Conservation (phyloP, 2,329 filamentous ascomycete species). For the Cordyceps tenuipes region DNA sequence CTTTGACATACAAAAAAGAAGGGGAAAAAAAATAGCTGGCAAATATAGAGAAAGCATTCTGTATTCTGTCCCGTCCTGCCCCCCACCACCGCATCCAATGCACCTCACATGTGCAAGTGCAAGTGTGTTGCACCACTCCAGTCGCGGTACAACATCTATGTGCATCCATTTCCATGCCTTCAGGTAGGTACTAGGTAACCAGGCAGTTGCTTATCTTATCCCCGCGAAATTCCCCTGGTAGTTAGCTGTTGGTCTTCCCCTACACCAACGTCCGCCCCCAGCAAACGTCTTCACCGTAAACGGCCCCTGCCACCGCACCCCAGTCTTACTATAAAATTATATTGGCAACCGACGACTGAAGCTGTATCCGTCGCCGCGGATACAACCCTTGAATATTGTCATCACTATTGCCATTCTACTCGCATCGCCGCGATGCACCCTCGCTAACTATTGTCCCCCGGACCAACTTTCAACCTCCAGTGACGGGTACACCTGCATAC, state of each 20-base stretch:
- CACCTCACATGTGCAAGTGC: background rate
- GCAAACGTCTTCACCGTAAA: background rate
- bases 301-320: background rate
- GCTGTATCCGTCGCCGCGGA: background rate
- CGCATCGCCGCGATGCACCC: no score
- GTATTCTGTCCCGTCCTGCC: background rate
- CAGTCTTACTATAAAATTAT: background rate
- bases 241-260: background rate
- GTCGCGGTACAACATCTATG: background rate
- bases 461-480: no score
- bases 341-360: background rate
- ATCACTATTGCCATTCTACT: no score
- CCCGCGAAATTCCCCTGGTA: no score
- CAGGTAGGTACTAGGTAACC: no score
- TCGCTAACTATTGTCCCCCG: no score
- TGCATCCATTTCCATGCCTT: background rate
- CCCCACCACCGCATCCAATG: background rate
- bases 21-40: background rate
- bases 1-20: background rate
- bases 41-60: background rate
- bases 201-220: no score
- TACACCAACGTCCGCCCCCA: background rate
- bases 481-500: no score
- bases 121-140: background rate
- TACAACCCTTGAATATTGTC: no score